These are phyloP conservation scores for Hymenoscyphus albidus DNA, from an alignment of 2,329 filamentous ascomycete species.

Conservation along the genomic window DNA sequence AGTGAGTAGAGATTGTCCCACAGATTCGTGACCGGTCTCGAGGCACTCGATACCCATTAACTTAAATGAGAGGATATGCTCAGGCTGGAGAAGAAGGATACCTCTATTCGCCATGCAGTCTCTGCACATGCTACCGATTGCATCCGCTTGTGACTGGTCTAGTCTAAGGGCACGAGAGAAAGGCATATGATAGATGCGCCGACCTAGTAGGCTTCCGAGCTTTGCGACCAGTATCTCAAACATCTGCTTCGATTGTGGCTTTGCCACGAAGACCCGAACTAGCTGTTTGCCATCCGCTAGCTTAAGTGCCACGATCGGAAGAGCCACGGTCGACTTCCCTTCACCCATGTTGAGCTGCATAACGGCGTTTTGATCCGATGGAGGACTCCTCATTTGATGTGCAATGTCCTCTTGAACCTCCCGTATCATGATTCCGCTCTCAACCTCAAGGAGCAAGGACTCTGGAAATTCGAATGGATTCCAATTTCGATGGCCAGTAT, in stretches of 20 bases:
- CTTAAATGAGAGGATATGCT: conserved; percentile 61
- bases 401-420: conserved; percentile 49
- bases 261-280: conserved; percentile 57
- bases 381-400: conserved; percentile 47
- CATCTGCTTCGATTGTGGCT: conserved; percentile 60
- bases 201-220: conserved; percentile 52
- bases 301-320: conserved; percentile 56
- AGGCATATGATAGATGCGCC: conserved; percentile 53
- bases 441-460: conserved; percentile 60
- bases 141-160: conserved; percentile 26
- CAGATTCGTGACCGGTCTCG: conserved; percentile 30
- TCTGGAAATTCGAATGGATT: conserved; percentile 50
- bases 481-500: conserved; percentile 55
- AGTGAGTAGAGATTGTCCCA: conserved; percentile 7
- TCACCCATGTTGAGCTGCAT: conserved; percentile 71
- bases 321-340: conserved; percentile 66
- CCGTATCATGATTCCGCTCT: conserved; percentile 59
- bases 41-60: conserved; percentile 55
- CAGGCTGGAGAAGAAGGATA: conserved; percentile 58
- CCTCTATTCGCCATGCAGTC: conserved; percentile 50
- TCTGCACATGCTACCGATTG: conserved; percentile 39
- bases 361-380: conserved; percentile 43
- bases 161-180: conserved; percentile 51
- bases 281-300: conserved; percentile 50
- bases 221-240: conserved; percentile 50